phyloP scores from a whole-genome alignment of 352 stramenopile species.

The Pythium pectinolyticum region DNA sequence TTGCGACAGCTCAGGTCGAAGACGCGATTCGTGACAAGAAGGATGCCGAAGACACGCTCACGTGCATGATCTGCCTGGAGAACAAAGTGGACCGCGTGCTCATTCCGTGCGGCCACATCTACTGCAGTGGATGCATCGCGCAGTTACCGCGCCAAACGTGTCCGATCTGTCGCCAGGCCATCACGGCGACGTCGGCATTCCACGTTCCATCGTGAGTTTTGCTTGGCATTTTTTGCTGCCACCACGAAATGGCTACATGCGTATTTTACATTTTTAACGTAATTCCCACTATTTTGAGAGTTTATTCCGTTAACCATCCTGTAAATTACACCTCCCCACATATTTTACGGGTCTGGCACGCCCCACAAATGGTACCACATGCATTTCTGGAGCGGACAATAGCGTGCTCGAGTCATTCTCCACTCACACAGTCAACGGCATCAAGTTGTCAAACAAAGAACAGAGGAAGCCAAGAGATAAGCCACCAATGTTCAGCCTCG shows the following conservation, averaged over 20 bases:
- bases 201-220: conserved; percentile 53
- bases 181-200: conserved; percentile 61
- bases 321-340: neutral
- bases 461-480: conserved; percentile 1
- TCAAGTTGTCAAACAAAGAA: no score
- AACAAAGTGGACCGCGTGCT: conserved; percentile 80
- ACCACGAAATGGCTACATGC: conserved; percentile 1
- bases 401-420: conserved; percentile 6
- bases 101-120: conserved; percentile 83
- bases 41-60: conserved; percentile 67
- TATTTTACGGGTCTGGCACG: neutral
- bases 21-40: conserved; percentile 70
- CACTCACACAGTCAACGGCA: neutral
- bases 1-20: conserved; percentile 65
- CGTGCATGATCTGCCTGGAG: conserved; percentile 82
- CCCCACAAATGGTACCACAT: neutral
- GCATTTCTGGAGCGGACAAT: neutral
- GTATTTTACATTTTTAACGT: conserved; percentile 1
- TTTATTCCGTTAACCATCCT: neutral
- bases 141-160: conserved; percentile 63
- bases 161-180: conserved; percentile 67
- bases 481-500: conserved; percentile 75
- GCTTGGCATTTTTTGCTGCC: neutral
- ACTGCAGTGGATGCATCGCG: conserved; percentile 66
- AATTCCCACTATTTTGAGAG: neutral